Evolutionary conservation across 768 basidiomycete genomes (phyloP), one percentile per base, ranked within the genome.

Genomic region (Rhizopogon vesiculosus): DNA sequence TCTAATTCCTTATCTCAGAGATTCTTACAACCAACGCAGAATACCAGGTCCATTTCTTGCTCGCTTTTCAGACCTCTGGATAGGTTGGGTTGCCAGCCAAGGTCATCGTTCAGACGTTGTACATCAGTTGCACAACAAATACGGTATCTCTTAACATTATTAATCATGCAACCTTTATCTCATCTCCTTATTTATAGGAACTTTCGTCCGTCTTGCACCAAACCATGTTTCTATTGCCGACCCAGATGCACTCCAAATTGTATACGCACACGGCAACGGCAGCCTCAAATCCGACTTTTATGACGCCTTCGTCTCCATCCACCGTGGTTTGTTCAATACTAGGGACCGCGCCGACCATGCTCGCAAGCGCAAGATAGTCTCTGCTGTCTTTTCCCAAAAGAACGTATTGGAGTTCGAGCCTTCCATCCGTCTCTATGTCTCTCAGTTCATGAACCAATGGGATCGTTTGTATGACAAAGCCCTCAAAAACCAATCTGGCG

Each of bases 361-460:
- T 6, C 84, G 93, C 42, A 96, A 94, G 72, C 85, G 92, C 74
- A 96, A 96, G 74, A 90, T 97, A 57, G 82, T 96, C 45, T 86
- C 90, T 1, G 84, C 90, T 65, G 86, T 91, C 62, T 91, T 91
- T 71, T 86, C 86, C 1, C 87, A 89, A 66, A 93, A 93, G 74
- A 89, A 71, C 53, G 91, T 96, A 4, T 67, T 90, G 56, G 89
- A 91, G 61, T 95, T 96, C 57, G 91, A 94, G 67, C 89, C 90
- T 0, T 82, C 91, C 57, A 81, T 93, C 53, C 74, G 81, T 4
- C 63, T 74, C 1, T 83, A 89, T 61, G 78, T 93, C 18, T 68
- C 64, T 1, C 72, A 79, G 51, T 70, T 94, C 54, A 66, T 92
- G 56, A 67, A 66, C 15, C 89, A 92, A 63, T 93, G 91, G 90